Conservation (phyloP, 495 filamentous ascomycete species). For the Aspergillus campestris region DNA sequence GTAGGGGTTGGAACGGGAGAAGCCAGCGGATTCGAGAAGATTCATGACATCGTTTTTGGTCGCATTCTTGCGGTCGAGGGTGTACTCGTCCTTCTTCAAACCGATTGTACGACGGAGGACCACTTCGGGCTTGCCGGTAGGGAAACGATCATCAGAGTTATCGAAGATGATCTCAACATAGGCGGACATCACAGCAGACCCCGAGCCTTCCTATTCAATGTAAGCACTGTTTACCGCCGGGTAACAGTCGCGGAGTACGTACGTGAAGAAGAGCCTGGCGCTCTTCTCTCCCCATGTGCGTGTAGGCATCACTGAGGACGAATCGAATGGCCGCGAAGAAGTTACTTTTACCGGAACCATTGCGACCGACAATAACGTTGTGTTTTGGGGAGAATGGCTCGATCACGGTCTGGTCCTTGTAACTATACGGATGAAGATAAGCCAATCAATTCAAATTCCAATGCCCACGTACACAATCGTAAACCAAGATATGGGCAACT, state of each 20-base stretch:
- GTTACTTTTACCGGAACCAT: constrained; percentile 98
- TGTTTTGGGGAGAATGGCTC: constrained; percentile 96
- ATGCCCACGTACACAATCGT: too few species aligned
- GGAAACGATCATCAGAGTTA: constrained; percentile 93
- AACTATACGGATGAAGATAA: constrained; percentile 45
- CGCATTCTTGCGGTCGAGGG: constrained; percentile 88
- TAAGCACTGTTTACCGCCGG: constrained; percentile 11
- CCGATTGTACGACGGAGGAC: constrained; percentile 90
- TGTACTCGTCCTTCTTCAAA: constrained; percentile 97
- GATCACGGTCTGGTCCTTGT: constrained; percentile 98
- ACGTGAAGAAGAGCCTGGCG: constrained; percentile 86
- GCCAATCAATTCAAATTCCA: background rate
- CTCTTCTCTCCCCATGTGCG: constrained; percentile 91
- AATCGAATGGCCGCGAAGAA: constrained; percentile 99
- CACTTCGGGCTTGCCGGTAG: constrained; percentile 84
- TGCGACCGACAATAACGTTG: constrained; percentile 98
- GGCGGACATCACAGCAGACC: constrained; percentile 96
- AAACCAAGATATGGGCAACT: constrained; percentile 5
- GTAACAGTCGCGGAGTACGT: constrained; percentile 11
- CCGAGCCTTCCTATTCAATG: constrained; percentile 68
- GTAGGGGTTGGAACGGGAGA: constrained; percentile 95
- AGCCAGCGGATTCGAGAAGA: constrained; percentile 89
- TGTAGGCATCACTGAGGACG: constrained; percentile 96
- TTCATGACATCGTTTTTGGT: constrained; percentile 94
- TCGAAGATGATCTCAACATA: constrained; percentile 99